These are phyloP conservation scores for Penicillium arizonense DNA, from an alignment of 495 filamentous ascomycete species.

Conservation along the genomic window DNA sequence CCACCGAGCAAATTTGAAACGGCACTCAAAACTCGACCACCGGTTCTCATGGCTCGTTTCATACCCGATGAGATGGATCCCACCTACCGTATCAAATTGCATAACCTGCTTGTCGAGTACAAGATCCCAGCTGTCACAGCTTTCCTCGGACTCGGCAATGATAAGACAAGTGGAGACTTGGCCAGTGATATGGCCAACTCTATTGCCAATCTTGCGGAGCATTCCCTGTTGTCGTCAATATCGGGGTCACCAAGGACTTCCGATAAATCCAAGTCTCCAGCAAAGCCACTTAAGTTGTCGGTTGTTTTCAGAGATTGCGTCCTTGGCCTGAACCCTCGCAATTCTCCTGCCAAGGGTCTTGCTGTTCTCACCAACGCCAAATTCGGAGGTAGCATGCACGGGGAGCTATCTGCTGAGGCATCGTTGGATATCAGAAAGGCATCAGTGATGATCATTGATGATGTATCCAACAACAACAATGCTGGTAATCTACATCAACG, in stretches of 20 bases:
- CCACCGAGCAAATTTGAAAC: conserved; percentile 15
- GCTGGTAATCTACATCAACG: conserved; percentile 45
- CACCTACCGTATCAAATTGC: conserved; percentile 79
- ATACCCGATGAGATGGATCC: conserved; percentile 94
- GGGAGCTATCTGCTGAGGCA: conserved; percentile 57
- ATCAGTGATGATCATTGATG: conserved; percentile 79
- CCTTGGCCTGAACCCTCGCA: conserved; percentile 82
- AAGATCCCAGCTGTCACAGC: conserved; percentile 77
- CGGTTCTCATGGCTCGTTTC: conserved; percentile 76
- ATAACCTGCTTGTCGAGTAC: conserved; percentile 81
- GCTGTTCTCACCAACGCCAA: conserved; percentile 76
- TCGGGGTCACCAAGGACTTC: conserved; percentile 17
- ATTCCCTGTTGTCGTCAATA: conserved; percentile 18
- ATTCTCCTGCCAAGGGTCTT: conserved; percentile 67
- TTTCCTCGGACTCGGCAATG: conserved; percentile 65
- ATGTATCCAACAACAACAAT: conserved; percentile 53
- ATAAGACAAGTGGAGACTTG: conserved; percentile 68
- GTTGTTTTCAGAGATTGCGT: conserved; percentile 75
- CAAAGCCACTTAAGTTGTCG: conserved; percentile 64
- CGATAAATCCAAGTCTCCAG: conserved; percentile 12
- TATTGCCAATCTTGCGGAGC: conserved; percentile 70
- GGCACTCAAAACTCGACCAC: conserved; percentile 31
- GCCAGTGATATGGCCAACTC: conserved; percentile 76
- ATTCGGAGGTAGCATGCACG: conserved; percentile 60
- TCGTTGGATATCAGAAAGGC: conserved; percentile 71